Conservation (phyloP, 352 stramenopile genomes). For the Peronospora belbahrii region DNA sequence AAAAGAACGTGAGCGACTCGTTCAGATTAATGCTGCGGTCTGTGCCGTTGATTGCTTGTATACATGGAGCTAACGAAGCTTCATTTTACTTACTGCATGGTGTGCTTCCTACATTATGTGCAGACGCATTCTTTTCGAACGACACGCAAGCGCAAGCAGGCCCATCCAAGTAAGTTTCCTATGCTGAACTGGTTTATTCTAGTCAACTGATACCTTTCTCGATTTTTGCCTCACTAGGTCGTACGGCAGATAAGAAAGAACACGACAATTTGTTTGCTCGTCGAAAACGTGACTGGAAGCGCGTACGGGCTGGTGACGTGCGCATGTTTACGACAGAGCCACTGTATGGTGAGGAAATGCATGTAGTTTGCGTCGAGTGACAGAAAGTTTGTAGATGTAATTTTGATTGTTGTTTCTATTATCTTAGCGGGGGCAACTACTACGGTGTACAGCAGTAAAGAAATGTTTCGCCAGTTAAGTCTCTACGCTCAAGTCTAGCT, state of each 20-base stretch:
- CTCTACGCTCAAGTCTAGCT: slow-evolving; percentile 58
- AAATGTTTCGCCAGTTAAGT: slow-evolving; percentile 73
- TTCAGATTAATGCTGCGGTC: slow-evolving; percentile 38
- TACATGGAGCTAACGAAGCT: background rate
- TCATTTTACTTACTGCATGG: background rate
- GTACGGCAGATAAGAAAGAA: slow-evolving; percentile 61
- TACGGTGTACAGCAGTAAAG: slow-evolving; percentile 63
- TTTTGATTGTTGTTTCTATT: slow-evolving; percentile 25
- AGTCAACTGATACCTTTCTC: slow-evolving; percentile 1
- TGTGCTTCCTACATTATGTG: background rate
- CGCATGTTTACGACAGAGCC: slow-evolving; percentile 69
- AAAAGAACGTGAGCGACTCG: slow-evolving; percentile 40
- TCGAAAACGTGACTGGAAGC: slow-evolving; percentile 67
- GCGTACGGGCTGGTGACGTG: slow-evolving; percentile 53
- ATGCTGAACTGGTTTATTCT: background rate
- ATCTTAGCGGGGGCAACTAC: slow-evolving; percentile 47
- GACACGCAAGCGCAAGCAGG: slow-evolving; percentile 65
- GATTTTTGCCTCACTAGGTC: slow-evolving; percentile 23
- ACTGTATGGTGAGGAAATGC: slow-evolving; percentile 39
- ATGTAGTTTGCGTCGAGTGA: background rate
- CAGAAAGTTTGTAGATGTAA: background rate
- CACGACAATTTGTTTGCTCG: slow-evolving; percentile 72
- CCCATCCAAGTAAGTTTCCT: slow-evolving; percentile 42
- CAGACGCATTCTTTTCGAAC: slow-evolving; percentile 42
- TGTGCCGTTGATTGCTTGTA: background rate